Evolutionary conservation across 2,329 filamentous ascomycete genomes (phyloP).

Genomic region (Metarhizium guizhouense): DNA sequence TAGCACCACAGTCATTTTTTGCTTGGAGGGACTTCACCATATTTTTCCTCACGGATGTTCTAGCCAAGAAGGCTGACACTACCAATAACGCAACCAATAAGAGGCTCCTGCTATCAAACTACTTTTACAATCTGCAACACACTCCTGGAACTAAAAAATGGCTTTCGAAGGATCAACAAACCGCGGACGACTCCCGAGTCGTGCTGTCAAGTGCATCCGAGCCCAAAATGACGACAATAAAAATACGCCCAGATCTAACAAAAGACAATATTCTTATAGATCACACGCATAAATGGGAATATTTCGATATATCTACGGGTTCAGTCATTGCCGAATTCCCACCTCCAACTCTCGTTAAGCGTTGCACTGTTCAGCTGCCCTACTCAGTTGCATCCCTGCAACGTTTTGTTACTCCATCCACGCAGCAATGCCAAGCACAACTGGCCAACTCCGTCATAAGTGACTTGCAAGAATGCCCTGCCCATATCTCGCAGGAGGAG

Average conservation of each 20-base stretch:
- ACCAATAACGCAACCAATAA: not conserved
- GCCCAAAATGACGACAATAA: not conserved
- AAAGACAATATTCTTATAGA: constrained; percentile 7
- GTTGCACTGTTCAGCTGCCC: not conserved
- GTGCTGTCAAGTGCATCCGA: not conserved
- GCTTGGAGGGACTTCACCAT: constrained; percentile 39
- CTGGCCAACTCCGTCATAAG: constrained; percentile 44
- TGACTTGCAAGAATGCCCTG: constrained; percentile 35
- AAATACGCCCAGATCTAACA: not conserved
- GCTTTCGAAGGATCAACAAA: not conserved
- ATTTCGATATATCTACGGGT: constrained; percentile 22
- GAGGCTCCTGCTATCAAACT: not conserved
- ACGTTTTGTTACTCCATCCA: not conserved
- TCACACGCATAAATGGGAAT: constrained; percentile 33
- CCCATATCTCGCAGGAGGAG: constrained; percentile 39
- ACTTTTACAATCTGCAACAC: not conserved
- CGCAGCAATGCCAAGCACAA: not conserved
- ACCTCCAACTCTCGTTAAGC: not conserved
- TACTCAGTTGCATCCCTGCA: not conserved
- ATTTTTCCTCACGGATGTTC: constrained; percentile 27
- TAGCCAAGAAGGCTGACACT: constrained; percentile 12
- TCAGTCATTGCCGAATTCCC: constrained; percentile 10
- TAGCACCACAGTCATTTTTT: constrained; percentile 27
- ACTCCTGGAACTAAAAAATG: not conserved
- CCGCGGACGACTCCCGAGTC: not conserved